phyloP scores from a whole-genome alignment of 108 stramenopile genomes.

The Conticribra guillardii region DNA sequence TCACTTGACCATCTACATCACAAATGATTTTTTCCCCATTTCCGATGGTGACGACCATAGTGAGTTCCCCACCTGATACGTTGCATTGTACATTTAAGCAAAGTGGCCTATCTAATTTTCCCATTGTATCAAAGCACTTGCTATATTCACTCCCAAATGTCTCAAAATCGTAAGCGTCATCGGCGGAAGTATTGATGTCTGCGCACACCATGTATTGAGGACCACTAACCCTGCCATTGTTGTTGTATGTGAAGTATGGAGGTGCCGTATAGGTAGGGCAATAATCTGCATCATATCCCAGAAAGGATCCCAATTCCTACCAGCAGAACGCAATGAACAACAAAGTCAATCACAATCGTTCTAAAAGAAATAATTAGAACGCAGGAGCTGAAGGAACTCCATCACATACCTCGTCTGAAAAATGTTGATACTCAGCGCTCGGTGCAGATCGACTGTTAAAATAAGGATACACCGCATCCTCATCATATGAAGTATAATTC shows the following conservation, averaged over 20 bases:
- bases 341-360: too few relatives aligned
- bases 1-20: constrained; percentile 20
- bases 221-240: constrained; percentile 6
- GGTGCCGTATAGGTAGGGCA: constrained; percentile 33
- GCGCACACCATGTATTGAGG: constrained; percentile 19
- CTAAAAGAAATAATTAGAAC: neutral
- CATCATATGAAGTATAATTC: constrained; percentile 23
- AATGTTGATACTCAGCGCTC: constrained; percentile 17
- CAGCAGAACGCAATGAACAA: too few relatives aligned
- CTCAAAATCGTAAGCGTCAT: constrained; percentile 21
- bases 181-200: constrained; percentile 1
- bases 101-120: constrained; percentile 18
- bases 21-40: constrained; percentile 25
- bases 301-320: constrained; percentile 15
- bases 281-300: constrained; percentile 30
- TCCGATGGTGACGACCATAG: constrained; percentile 15
- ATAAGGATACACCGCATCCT: constrained; percentile 19
- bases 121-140: constrained; percentile 31
- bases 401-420: constrained; percentile 16
- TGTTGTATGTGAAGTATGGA: constrained; percentile 13
- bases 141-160: constrained; percentile 20
- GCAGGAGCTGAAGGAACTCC: neutral
- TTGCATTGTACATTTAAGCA: constrained; percentile 25
- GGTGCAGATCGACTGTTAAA: constrained; percentile 3
- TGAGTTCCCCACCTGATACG: constrained; percentile 1